Percentiles rank a stretch among this genome's conserved stretches.
These are phyloP conservation scores for Flaveria robusta DNA, from an alignment of 129 eudicot genomes.

Conservation along the genomic window DNA sequence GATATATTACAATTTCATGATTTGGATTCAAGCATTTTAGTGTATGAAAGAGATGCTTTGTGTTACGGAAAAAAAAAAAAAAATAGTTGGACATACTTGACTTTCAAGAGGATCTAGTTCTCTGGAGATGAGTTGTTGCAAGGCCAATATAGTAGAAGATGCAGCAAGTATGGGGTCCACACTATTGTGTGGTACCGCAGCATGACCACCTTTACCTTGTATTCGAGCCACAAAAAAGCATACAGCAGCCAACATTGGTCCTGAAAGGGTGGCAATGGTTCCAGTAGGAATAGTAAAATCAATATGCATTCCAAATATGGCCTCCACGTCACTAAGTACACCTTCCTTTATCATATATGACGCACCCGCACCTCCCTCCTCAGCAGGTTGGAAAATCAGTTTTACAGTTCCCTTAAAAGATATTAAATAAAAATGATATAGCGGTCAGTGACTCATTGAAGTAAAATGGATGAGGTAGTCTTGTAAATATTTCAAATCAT, in stretches of 20 bases:
- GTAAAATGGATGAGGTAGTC: background rate
- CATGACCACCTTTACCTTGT: conserved; percentile 78
- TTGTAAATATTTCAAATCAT: too few species aligned
- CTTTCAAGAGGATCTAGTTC: conserved; percentile 80
- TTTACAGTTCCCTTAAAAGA: conserved; percentile 69
- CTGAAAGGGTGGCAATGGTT: conserved; percentile 53
- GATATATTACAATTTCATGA: background rate
- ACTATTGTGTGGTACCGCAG: conserved; percentile 60
- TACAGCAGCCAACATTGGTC: conserved; percentile 66
- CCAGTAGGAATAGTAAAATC: conserved; percentile 54
- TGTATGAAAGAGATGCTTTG: background rate
- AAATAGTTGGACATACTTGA: conserved; percentile 49
- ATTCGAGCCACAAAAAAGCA: conserved; percentile 62
- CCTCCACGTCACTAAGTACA: conserved; percentile 71
- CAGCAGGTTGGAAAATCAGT: conserved; percentile 90
- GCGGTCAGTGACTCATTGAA: background rate
- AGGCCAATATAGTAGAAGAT: conserved; percentile 58
- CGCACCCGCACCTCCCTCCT: conserved; percentile 95
- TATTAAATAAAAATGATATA: background rate
- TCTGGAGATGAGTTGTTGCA: conserved; percentile 80
- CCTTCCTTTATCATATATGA: conserved; percentile 77
- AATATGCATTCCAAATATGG: conserved; percentile 82
- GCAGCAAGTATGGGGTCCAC: conserved; percentile 76
- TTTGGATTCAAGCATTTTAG: background rate
- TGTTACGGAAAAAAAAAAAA: conserved; percentile 16